These are phyloP conservation scores for Rhizopogon vulgaris DNA, from an alignment of 768 basidiomycete genomes.

Conservation along the genomic window DNA sequence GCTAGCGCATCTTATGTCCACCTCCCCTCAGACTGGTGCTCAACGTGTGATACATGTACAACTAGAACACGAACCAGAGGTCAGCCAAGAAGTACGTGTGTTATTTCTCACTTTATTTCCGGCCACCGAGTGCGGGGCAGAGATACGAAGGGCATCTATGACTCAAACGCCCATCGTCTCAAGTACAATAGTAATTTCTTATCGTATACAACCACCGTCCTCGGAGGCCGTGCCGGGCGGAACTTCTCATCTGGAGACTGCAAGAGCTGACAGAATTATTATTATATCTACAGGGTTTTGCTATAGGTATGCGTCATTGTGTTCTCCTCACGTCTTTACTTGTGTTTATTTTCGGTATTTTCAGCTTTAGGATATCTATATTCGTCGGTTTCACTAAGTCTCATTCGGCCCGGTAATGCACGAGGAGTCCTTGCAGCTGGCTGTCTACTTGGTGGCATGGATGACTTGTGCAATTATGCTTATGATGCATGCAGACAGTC, in stretches of 20 bases:
- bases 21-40: conserved; percentile 59
- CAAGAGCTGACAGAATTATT: conserved; percentile 13
- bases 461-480: conserved; percentile 73
- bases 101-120: conserved; percentile 22
- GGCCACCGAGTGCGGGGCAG: conserved; percentile 20
- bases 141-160: conserved; percentile 13
- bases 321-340: conserved; percentile 6
- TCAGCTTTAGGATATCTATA: conserved; percentile 77
- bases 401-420: conserved; percentile 73
- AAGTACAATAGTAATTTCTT: conserved; percentile 11
- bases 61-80: conserved; percentile 73
- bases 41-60: conserved; percentile 69
- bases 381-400: conserved; percentile 61
- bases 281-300: conserved; percentile 51
- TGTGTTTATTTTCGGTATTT: conserved; percentile 16
- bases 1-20: conserved; percentile 84
- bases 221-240: conserved; percentile 18
- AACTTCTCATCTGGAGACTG: conserved; percentile 6
- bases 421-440: conserved; percentile 82
- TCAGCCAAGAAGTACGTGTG: conserved; percentile 74
- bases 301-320: conserved; percentile 46
- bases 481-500: conserved; percentile 74
- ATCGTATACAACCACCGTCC: conserved; percentile 10
- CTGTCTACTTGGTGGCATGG: conserved; percentile 81
- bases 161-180: conserved; percentile 12